Base-by-base conservation (phyloP, 2,329 filamentous ascomycete genomes). In the Aspergillus sp. region DNA sequence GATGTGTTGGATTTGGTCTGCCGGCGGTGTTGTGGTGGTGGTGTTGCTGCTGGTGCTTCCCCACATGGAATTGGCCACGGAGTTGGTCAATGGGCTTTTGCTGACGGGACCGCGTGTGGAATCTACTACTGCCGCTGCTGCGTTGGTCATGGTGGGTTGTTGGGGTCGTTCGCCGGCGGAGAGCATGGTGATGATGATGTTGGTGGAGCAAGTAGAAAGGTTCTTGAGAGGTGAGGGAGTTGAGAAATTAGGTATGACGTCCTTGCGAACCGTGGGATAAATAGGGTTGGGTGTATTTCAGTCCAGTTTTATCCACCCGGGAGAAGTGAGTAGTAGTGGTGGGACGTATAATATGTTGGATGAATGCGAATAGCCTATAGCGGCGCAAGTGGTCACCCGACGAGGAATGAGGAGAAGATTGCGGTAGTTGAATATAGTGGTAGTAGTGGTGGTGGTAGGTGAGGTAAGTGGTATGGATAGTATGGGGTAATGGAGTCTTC, bases 1-100 rank as follows among this genome's bases (percentile, higher is more conserved):
- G 72, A 93, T 91, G 75, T 92, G 90, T 70, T 89, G 87, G 43
- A 76, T 49, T 41, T 51, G 59, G 7, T 58, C 50, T 8, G 57
- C 32, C 25, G 56, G 36, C 12, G 39, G 58, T 30, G 57, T 4
- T 21, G 55, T 55, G 19, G 51, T 36, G 10, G 32, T 36, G 32
- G 32, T 36, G 12, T 13, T 36, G 12, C 63, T 61, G 38, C 59
- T 55, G 36, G 64, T 53, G 32, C 32, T 36, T 36, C 32, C 32
- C 58, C 53, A 61, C 63, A 66, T 62, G 52, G 65, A 55, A 39
- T 67, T 47, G 43, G 63, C 49, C 12, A 62, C 63, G n/a, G 58
- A 60, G 38, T 63, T 57, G 48, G 69, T 67, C 48, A 67, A 63
- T 43, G 69, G 48, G 30, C 63, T 58, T 58, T 65, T 67, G 57